Conservation (phyloP, 768 basidiomycete species). For the Amylocystis lapponica region DNA sequence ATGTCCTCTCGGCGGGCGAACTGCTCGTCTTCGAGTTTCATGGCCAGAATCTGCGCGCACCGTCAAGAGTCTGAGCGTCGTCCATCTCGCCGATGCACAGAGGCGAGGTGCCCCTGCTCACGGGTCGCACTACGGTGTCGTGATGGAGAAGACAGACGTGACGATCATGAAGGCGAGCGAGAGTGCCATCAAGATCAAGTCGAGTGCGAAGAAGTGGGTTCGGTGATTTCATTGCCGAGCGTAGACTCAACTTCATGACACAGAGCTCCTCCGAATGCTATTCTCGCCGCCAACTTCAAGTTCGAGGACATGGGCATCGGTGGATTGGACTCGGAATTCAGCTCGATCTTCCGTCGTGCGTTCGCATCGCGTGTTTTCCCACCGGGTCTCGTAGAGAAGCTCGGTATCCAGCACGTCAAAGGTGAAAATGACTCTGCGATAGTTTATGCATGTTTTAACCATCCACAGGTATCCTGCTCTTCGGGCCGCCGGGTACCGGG, state of each 20-base stretch:
- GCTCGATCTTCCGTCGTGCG: constrained; percentile 94
- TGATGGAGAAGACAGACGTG: constrained; percentile 91
- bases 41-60: constrained; percentile 74
- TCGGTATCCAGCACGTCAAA: constrained; percentile 98
- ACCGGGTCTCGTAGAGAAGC: constrained; percentile 91
- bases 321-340: constrained; percentile 92
- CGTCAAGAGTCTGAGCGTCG: constrained; percentile 52
- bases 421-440: constrained; percentile 46
- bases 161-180: constrained; percentile 80
- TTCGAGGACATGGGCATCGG: constrained; percentile 99
- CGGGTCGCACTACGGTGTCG: constrained; percentile 49
- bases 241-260: background rate
- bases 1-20: constrained; percentile 67
- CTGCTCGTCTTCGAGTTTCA: constrained; percentile 83
- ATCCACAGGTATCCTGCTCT: constrained; percentile 76
- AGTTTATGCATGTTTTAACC: background rate
- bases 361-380: constrained; percentile 99
- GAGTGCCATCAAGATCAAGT: constrained; percentile 84
- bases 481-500: constrained; percentile 96
- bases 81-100: constrained; percentile 64
- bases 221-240: background rate
- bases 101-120: constrained; percentile 14
- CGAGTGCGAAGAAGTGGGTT: constrained; percentile 78
- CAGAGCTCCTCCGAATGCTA: constrained; percentile 89
- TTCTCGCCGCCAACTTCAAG: constrained; percentile 96